Conservation (phyloP, 768 basidiomycete species). For the Leccinum barrowsii region DNA sequence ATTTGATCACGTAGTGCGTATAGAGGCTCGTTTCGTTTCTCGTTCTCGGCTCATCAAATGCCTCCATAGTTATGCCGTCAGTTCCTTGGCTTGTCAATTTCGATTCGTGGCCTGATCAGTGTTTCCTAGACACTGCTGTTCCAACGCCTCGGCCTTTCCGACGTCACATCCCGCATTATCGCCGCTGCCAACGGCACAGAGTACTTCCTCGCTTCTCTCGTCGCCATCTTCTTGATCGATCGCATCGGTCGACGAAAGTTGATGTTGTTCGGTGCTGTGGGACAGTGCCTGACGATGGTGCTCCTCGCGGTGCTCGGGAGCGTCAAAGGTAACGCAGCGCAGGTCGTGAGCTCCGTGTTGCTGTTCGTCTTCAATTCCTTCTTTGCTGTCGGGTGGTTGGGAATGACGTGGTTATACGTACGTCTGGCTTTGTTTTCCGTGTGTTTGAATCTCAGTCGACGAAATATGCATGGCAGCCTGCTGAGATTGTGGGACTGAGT, state of each 20-base stretch:
- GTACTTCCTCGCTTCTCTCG: constrained; percentile 66
- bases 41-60: constrained; percentile 16
- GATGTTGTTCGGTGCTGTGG: constrained; percentile 67
- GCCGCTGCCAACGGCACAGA: constrained; percentile 70
- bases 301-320: constrained; percentile 56
- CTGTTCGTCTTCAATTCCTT: constrained; percentile 71
- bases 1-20: constrained; percentile 60
- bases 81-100: constrained; percentile 5
- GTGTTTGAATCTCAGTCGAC: background rate
- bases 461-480: constrained; percentile 39
- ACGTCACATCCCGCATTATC: constrained; percentile 57
- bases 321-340: constrained; percentile 43
- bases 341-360: constrained; percentile 50
- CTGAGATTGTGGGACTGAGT: constrained; percentile 60
- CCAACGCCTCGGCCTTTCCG: constrained; percentile 55
- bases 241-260: constrained; percentile 68
- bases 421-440: constrained; percentile 17
- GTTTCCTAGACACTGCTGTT: constrained; percentile 45
- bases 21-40: constrained; percentile 9
- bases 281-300: constrained; percentile 56
- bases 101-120: background rate
- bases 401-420: constrained; percentile 70
- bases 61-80: constrained; percentile 29
- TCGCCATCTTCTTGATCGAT: constrained; percentile 71
- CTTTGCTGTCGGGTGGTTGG: constrained; percentile 68